These are phyloP conservation scores for Dothideomycetidae sp. DNA, from an alignment of 2,329 filamentous ascomycete species.

Conservation along the genomic window DNA sequence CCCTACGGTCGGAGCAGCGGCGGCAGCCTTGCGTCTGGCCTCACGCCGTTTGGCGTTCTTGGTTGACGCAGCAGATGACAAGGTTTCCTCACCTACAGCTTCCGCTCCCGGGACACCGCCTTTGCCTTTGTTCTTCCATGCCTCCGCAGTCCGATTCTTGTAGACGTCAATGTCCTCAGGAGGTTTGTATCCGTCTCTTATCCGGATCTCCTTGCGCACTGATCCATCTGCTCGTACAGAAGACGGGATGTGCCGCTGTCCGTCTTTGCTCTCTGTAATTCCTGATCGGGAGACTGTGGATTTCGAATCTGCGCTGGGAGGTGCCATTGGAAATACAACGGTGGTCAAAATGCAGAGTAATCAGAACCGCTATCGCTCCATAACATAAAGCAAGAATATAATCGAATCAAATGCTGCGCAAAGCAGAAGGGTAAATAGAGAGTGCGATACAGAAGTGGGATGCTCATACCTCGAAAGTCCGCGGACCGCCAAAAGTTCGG, in stretches of 20 bases:
- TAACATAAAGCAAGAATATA: no score
- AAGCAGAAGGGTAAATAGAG: no score
- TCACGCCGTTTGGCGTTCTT: conserved; percentile 79
- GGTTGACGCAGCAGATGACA: conserved; percentile 41
- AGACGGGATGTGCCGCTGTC: conserved; percentile 77
- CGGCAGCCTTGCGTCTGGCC: conserved; percentile 46
- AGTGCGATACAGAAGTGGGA: no score
- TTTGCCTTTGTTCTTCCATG: conserved; percentile 62
- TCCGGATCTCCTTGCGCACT: conserved; percentile 85
- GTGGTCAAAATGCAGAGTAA: not conserved
- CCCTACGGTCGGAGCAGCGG: conserved; percentile 16
- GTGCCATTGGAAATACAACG: not conserved
- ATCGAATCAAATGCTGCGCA: no score
- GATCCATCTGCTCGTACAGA: conserved; percentile 78
- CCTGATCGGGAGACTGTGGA: conserved; percentile 49
- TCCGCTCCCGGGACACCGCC: conserved; percentile 62
- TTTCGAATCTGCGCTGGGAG: conserved; percentile 29
- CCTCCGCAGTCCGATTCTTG: conserved; percentile 79
- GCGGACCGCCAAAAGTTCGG: conserved; percentile 1
- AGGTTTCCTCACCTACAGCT: conserved; percentile 35
- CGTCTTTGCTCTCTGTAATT: conserved; percentile 58
- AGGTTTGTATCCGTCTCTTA: conserved; percentile 82
- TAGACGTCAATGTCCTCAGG: conserved; percentile 94
- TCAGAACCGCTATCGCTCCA: not conserved
- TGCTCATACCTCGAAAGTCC: no score